Evolutionary conservation across 495 filamentous ascomycete genomes (phyloP).

Genomic region (Acidomyces sp.): DNA sequence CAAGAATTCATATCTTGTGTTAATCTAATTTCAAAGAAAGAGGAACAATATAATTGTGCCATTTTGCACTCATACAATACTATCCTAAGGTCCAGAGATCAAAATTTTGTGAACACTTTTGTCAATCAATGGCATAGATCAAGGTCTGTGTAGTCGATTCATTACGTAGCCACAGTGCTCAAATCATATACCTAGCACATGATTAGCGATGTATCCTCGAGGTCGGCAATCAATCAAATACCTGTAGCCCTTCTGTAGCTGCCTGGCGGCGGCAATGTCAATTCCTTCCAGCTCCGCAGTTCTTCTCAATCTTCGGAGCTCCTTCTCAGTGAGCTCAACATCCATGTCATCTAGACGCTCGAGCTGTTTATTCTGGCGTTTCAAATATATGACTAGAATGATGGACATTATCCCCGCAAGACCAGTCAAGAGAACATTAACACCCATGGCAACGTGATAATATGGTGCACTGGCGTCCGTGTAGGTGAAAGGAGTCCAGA

Average conservation of each 20-base stretch:
- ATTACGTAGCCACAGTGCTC: too few species aligned
- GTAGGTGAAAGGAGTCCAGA: slow-evolving; percentile 46
- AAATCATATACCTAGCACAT: background rate
- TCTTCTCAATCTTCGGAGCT: slow-evolving; percentile 31
- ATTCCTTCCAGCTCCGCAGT: slow-evolving; percentile 38
- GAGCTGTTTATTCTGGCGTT: slow-evolving; percentile 34
- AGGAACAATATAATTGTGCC: too few species aligned
- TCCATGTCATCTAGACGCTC: slow-evolving; percentile 35
- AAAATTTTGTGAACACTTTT: too few species aligned
- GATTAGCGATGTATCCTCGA: background rate
- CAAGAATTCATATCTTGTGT: too few species aligned
- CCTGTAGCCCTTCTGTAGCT: slow-evolving; percentile 38
- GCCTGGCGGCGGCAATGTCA: slow-evolving; percentile 34
- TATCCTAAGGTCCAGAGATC: too few species aligned
- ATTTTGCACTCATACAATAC: too few species aligned
- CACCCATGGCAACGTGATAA: slow-evolving; percentile 35
- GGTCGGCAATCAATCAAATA: slow-evolving; percentile 34
- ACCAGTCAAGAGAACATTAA: slow-evolving; percentile 36
- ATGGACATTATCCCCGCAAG: slow-evolving; percentile 29
- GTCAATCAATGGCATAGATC: too few species aligned
- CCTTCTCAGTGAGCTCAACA: slow-evolving; percentile 31
- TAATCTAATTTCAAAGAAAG: too few species aligned
- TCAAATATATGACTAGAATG: slow-evolving; percentile 34
- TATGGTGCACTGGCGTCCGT: slow-evolving; percentile 25
- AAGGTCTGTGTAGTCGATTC: too few species aligned